Conservation (phyloP, 495 filamentous ascomycete species). For the Penicillium angulare region DNA sequence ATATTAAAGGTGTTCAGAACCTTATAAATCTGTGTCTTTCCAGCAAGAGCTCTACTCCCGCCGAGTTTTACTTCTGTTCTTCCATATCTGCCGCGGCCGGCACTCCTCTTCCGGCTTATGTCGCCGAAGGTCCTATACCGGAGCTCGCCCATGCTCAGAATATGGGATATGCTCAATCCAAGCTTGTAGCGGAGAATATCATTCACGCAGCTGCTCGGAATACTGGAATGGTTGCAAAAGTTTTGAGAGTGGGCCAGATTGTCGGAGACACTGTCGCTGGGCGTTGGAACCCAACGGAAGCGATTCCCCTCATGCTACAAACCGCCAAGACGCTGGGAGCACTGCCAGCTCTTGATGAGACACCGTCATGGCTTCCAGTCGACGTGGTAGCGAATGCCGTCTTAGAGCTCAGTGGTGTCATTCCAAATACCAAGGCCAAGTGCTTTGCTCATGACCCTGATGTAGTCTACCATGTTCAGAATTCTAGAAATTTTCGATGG, state of each 20-base stretch:
- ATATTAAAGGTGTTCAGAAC: neutral
- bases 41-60: neutral
- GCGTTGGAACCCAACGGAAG: neutral
- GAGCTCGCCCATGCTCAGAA: neutral
- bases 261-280: neutral
- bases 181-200: neutral
- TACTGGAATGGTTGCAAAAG: neutral
- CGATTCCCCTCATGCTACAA: neutral
- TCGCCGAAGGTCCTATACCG: neutral
- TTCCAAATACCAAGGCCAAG: neutral
- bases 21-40: neutral
- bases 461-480: neutral
- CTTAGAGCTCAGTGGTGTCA: neutral
- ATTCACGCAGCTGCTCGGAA: neutral
- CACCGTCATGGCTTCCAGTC: neutral
- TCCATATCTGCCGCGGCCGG: neutral
- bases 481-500: neutral
- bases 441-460: neutral
- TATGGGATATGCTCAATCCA: neutral
- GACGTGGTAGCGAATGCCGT: neutral
- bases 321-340: neutral
- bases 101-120: neutral
- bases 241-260: neutral
- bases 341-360: neutral
- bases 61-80: neutral